Conservation (phyloP, 1,284 basidiomycete genomes). For the Ganoderma meredithae region DNA sequence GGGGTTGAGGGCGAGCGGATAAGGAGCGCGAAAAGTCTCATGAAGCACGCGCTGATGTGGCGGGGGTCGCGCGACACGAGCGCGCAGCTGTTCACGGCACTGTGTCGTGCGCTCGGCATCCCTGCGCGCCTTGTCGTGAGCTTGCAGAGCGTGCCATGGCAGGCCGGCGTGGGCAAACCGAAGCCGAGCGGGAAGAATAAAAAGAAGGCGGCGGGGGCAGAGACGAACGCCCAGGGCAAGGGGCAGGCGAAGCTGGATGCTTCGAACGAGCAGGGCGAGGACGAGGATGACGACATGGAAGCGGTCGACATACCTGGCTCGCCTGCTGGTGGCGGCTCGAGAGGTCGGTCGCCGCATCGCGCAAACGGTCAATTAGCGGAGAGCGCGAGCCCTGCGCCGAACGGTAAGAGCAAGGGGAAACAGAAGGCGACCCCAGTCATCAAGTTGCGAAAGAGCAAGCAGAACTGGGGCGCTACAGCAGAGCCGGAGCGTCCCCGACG, state of each 20-base stretch:
- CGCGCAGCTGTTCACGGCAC: constrained; percentile 90
- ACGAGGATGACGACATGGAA: constrained; percentile 49
- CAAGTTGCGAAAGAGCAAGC: constrained; percentile 19
- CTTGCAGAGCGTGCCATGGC: constrained; percentile 92
- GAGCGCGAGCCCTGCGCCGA: constrained; percentile 46
- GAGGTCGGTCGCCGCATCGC: constrained; percentile 39
- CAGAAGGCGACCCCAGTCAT: constrained; percentile 44
- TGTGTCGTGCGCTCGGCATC: constrained; percentile 88
- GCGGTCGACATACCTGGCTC: constrained; percentile 43
- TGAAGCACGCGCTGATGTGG: constrained; percentile 87
- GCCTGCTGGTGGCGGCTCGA: constrained; percentile 16
- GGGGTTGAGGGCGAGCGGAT: constrained; percentile 68
- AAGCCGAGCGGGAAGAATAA: constrained; percentile 54
- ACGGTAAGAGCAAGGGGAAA: constrained; percentile 63
- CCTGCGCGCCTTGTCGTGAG: constrained; percentile 91
- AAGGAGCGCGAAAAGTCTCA: constrained; percentile 82
- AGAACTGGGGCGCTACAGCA: constrained; percentile 47
- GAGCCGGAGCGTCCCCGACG: constrained; percentile 27
- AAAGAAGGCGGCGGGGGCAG: constrained; percentile 36
- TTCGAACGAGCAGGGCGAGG: constrained; percentile 35
- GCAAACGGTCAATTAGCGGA: constrained; percentile 51
- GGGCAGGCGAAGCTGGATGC: constrained; percentile 47
- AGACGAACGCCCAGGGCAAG: constrained; percentile 45
- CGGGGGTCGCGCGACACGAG: constrained; percentile 88
- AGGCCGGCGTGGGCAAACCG: constrained; percentile 62